Evolutionary conservation across 176 grass and related monocot species (phyloP).

Genomic region (Cenchrus fungigraminus): DNA sequence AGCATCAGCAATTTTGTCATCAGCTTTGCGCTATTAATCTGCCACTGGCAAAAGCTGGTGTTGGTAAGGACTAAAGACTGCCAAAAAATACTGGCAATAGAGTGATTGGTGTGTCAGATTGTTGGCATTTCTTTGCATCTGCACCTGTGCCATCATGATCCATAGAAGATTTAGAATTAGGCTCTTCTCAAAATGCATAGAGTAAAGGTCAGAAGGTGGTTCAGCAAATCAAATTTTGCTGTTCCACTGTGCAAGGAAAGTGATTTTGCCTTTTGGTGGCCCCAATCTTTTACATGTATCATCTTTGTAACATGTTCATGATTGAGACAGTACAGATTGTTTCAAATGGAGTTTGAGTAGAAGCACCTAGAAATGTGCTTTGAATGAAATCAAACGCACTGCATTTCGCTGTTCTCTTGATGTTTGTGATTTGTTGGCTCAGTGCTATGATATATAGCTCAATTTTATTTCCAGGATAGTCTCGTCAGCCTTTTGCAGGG

Average conservation of each 20-base stretch:
- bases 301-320: constrained; percentile 27
- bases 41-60: background rate
- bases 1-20: constrained; percentile 14
- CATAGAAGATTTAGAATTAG: constrained; percentile 22
- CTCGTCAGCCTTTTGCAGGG: too few relatives aligned
- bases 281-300: constrained; percentile 7
- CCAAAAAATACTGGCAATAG: constrained; percentile 24
- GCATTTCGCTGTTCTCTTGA: background rate
- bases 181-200: constrained; percentile 14
- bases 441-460: background rate
- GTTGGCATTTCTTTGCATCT: background rate
- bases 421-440: background rate
- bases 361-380: background rate
- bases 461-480: background rate
- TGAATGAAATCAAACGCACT: background rate
- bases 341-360: background rate
- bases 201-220: background rate
- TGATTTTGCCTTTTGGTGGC: background rate
- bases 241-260: constrained; percentile 16
- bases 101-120: constrained; percentile 36
- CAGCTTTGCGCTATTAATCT: constrained; percentile 36
- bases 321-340: background rate
- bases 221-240: constrained; percentile 18
- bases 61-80: background rate
- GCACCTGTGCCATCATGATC: background rate